Base-by-base conservation (phyloP, 2,329 filamentous ascomycete species). In the Pyrenochaeta sp. region DNA sequence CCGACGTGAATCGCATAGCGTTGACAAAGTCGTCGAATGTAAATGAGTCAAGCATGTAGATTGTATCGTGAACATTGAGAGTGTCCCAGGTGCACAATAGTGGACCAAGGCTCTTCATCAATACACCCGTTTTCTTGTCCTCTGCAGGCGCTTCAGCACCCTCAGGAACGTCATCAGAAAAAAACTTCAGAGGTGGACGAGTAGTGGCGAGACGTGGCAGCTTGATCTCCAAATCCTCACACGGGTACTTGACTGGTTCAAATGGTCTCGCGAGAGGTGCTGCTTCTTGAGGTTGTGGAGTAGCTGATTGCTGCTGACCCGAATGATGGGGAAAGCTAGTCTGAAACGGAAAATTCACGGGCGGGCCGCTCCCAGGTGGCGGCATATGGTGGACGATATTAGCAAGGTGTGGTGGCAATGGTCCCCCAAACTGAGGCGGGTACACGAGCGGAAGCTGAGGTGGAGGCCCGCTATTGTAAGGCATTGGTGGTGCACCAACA, bases 21-120 rank as follows among this genome's bases (percentile, higher is more conserved):
- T 98, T 90, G 4, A 97, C 83, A 67, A 93, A 98, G 74, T 99
- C 95, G 73, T 99, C 95, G 68, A 98, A 96, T 0, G 94, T 98
- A 71, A 99, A 99, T 0, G 94, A 98, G 75, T 99, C 95, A 21
- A 99, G 83, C 68, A 91, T 87, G 71, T 96, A 96, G 15, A 97
- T 89, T 68, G 97, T 92, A 70, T 92, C 96, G 72, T 97, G 97
- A n/a, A 99, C 94, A 68, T 97, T 99, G 30, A 99, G 82, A 0
- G 93, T 97, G 66, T 97, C 92, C 95, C 95, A 99, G 0, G 91
- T 91, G 76, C 97, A 94, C 20, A 99, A 78, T 14, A 98, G 79
- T 2, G 87, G 84, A 0, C 93, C 92, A n/a, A 97, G 86, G 3
- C 92, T 94, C 65, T 90, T 87, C 86, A 94, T 95, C 17, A 88